Percentiles rank a stretch among this genome's conserved stretches.
Conservation (phyloP, 2,329 filamentous ascomycete species). For the Thielaviopsis musarum region DNA sequence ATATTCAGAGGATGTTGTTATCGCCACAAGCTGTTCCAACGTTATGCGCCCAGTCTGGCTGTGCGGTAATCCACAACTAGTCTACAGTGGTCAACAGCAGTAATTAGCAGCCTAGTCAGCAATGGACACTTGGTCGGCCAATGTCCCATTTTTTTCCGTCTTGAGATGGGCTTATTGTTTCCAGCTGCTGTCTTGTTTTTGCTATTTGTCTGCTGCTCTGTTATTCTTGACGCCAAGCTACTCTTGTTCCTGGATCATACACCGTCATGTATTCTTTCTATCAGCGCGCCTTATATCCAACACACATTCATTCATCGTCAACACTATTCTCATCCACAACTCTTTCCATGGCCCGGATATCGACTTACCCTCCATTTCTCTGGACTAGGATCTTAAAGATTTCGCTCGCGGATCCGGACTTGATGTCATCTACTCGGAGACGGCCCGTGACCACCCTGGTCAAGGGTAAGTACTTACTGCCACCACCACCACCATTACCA, state of each 20-base stretch:
- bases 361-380: slow-evolving; percentile 52
- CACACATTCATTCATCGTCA: background rate
- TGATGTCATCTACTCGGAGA: slow-evolving; percentile 97
- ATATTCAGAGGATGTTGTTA: background rate
- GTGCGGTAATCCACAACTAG: background rate
- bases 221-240: background rate
- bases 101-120: background rate
- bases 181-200: background rate
- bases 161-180: background rate
- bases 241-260: background rate
- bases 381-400: slow-evolving; percentile 91
- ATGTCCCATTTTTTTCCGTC: background rate
- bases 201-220: background rate
- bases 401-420: slow-evolving; percentile 93
- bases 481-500: background rate
- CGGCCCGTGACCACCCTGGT: slow-evolving; percentile 55
- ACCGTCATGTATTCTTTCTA: background rate
- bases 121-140: background rate
- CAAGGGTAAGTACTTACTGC: slow-evolving; percentile 3
- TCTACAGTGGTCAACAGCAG: background rate
- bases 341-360: slow-evolving; percentile 31
- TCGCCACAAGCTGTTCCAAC: background rate
- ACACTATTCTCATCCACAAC: background rate
- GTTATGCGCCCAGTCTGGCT: background rate
- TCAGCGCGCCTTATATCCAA: background rate